Base-by-base conservation (phyloP, 345 rosid species). In the Salix purpurea region DNA sequence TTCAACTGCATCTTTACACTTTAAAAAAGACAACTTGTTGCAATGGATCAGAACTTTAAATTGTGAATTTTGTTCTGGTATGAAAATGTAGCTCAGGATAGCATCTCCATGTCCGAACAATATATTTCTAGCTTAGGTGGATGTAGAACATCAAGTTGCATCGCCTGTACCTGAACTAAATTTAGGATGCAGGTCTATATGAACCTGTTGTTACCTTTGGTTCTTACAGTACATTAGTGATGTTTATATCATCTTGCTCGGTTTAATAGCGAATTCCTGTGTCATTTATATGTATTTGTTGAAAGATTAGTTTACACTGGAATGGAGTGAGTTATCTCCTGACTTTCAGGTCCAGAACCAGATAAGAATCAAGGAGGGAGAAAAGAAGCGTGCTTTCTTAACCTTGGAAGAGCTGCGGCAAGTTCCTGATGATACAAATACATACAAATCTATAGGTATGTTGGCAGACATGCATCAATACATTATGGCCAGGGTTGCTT, bases 381-480 rank as follows among this genome's bases (percentile, higher is more conserved):
- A 93, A 74, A 96, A 84, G 85, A 93, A 96, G 80, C 96, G 97
- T 50, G 97, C 97, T 78, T 96, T 76, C 84, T 83, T 96, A 46
- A 96, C 99, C n/a, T 72, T 93, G 88, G 98, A 91, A 79, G 99
- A 96, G 91, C 79, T 96, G 50, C 84, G 88, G 5, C 93, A 86
- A 34, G 82, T 93, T 60, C 91, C 98, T 65, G 87, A 85, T 77
- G 89, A 86, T 80, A 92, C 97, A 4, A 96, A 93, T 78, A 90
- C 99, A 5, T 96, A 90, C 88, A 96, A 92, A 87, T 89, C 99
- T 42, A 90, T 87, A 46, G 98, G 98, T 84, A 84, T 34, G 62
- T 14, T 62, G 46, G 18, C 54, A 60, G 28, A 37, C 40, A 67
- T 58, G 16, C 10, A 4, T 70, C 37, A 19, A 5, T 48, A 39